A percentile compares a stretch with the other conserved stretches of the same genome.
Evolutionary conservation across 176 grass and related monocot genomes (phyloP).

Genomic region (Eragrostis curvula): DNA sequence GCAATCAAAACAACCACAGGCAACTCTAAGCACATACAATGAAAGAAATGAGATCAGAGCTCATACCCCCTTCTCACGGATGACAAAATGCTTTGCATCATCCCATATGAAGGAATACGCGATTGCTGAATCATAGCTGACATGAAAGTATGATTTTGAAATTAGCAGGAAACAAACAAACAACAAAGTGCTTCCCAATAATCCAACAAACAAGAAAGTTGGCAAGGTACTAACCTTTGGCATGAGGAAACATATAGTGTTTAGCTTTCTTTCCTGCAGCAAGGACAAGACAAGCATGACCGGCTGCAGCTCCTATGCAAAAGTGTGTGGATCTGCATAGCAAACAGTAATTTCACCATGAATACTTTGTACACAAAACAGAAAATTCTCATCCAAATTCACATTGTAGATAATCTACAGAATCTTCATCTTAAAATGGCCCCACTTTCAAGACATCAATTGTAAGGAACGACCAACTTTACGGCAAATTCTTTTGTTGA

Average conservation of each 20-base stretch:
- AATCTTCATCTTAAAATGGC: conserved; percentile 23
- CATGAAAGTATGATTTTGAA: conserved; percentile 40
- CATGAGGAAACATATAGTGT: conserved; percentile 85
- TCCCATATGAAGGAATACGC: conserved; percentile 80
- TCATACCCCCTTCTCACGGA: conserved; percentile 83
- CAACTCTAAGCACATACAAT: conserved; percentile 24
- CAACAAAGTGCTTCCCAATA: too few relatives aligned
- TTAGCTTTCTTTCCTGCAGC: conserved; percentile 96
- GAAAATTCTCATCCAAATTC: conserved; percentile 4
- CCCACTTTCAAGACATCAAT: conserved; percentile 26
- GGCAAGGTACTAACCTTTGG: conserved; percentile 63
- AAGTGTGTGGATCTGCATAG: conserved; percentile 85
- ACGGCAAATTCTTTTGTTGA: conserved; percentile 12
- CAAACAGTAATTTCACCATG: conserved; percentile 20
- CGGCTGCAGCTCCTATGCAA: conserved; percentile 73
- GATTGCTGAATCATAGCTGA: conserved; percentile 93
- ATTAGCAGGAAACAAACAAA: conserved; percentile 39
- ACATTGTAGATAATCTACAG: conserved; percentile 5
- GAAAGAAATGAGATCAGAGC: conserved; percentile 18
- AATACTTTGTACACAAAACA: conserved; percentile 4
- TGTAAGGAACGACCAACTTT: background rate
- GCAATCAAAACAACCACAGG: background rate
- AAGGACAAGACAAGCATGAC: conserved; percentile 91
- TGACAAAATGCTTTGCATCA: conserved; percentile 87
- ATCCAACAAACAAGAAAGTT: background rate